These are phyloP conservation scores for Raphanus raphanistrum DNA, from an alignment of 345 rosid species.

Conservation along the genomic window DNA sequence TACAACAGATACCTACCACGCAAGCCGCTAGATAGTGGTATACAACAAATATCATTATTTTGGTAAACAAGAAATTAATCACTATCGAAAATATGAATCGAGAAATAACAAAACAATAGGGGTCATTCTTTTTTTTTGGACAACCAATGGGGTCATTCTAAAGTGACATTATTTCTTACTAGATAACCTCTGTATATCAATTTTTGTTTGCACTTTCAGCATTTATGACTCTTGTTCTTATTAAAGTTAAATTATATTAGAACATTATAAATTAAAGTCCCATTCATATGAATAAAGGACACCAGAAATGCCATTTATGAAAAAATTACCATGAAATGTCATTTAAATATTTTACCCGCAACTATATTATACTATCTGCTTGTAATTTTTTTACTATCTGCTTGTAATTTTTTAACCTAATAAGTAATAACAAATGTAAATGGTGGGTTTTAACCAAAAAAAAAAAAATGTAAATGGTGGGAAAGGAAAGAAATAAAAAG, in stretches of 20 bases:
- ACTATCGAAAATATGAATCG: conserved; percentile 15
- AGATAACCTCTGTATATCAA: neutral
- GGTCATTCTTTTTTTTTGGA: neutral
- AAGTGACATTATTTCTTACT: neutral
- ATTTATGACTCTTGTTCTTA: conserved; percentile 2
- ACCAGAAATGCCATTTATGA: neutral
- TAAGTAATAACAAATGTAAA: neutral
- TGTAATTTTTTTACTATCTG: neutral
- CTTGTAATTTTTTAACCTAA: neutral
- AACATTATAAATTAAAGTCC: neutral
- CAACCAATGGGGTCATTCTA: neutral
- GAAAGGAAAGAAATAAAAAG: conserved; percentile 9
- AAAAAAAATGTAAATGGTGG: neutral
- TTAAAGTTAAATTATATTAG: neutral
- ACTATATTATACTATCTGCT: neutral
- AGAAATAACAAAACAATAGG: conserved; percentile 2
- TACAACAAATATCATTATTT: conserved; percentile 25
- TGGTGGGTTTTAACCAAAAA: neutral
- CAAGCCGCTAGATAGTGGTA: neutral
- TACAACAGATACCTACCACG: neutral
- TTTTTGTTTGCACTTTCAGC: neutral
- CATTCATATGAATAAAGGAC: neutral
- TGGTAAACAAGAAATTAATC: conserved; percentile 1
- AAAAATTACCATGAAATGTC: neutral
- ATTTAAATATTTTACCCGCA: neutral